phyloP scores from a whole-genome alignment of 257 asterid species.

The Lithospermum erythrorhizon region DNA sequence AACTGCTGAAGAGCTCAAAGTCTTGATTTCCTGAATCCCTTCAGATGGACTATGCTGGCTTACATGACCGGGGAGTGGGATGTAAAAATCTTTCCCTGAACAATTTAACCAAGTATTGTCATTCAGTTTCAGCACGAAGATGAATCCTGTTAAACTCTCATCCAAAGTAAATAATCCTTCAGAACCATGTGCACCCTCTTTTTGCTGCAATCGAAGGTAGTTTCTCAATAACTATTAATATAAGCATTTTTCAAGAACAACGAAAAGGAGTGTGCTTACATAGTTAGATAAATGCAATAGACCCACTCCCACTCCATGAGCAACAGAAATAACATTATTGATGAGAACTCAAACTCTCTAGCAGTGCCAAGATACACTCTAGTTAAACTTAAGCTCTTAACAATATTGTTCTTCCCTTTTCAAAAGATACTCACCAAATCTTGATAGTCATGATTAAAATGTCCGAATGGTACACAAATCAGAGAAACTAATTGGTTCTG shows the following conservation, averaged over 20 bases:
- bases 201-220: slow-evolving; percentile 41
- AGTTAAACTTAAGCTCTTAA: not conserved
- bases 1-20: not conserved
- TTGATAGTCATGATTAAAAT: not conserved
- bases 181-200: slow-evolving; percentile 47
- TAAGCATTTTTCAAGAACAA: slow-evolving; percentile 3
- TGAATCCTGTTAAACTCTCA: slow-evolving; percentile 44
- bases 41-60: slow-evolving; percentile 15
- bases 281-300: not conserved
- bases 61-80: slow-evolving; percentile 41
- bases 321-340: not conserved
- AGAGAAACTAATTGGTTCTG: not conserved
- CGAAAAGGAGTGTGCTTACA: not conserved
- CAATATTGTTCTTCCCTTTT: not conserved
- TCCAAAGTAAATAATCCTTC: slow-evolving; percentile 62
- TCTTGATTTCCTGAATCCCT: not conserved
- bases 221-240: slow-evolving; percentile 13
- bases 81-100: slow-evolving; percentile 67
- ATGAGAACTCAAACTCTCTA: not conserved
- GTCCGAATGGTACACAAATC: not conserved
- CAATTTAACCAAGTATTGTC: slow-evolving; percentile 70
- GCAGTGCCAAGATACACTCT: not conserved
- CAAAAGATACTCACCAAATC: not conserved
- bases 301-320: not conserved
- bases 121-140: slow-evolving; percentile 73